Conservation (phyloP, 768 basidiomycete genomes). For the Antrodiella citrinella region DNA sequence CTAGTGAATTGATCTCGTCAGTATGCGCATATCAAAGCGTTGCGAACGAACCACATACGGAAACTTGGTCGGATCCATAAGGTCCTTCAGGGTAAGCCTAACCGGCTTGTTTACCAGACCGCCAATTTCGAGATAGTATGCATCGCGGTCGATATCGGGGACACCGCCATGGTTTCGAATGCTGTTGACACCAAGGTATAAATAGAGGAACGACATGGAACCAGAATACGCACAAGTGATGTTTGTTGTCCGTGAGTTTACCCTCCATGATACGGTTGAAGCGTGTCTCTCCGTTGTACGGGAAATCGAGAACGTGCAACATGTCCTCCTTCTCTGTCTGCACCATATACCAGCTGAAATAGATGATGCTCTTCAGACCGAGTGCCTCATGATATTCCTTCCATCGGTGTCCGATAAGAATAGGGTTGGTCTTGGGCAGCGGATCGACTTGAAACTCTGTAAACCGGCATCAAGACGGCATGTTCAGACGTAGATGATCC, state of each 20-base stretch:
- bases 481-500: not conserved
- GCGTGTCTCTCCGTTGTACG: constrained; percentile 47
- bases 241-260: constrained; percentile 40
- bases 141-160: constrained; percentile 39
- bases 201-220: constrained; percentile 1
- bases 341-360: constrained; percentile 44
- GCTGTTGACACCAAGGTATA: too few relatives aligned
- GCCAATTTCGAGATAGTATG: constrained; percentile 41
- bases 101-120: constrained; percentile 40
- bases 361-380: constrained; percentile 37
- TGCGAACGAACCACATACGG: constrained; percentile 26
- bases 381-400: constrained; percentile 45
- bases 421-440: constrained; percentile 41
- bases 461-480: not conserved
- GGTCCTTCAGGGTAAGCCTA: constrained; percentile 37
- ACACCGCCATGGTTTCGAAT: constrained; percentile 49
- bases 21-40: too few relatives aligned
- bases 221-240: constrained; percentile 37
- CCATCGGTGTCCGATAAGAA: constrained; percentile 42
- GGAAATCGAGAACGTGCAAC: constrained; percentile 45
- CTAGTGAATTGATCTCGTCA: constrained; percentile 18
- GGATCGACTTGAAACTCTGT: constrained; percentile 43
- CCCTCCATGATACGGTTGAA: constrained; percentile 33
- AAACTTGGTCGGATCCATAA: constrained; percentile 38
- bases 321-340: constrained; percentile 43